Percentiles rank a stretch among this genome's conserved stretches.
These are phyloP conservation scores for Kalanchoe fedtschenkoi DNA, from an alignment of 164 flowering plant species.

Conservation along the genomic window DNA sequence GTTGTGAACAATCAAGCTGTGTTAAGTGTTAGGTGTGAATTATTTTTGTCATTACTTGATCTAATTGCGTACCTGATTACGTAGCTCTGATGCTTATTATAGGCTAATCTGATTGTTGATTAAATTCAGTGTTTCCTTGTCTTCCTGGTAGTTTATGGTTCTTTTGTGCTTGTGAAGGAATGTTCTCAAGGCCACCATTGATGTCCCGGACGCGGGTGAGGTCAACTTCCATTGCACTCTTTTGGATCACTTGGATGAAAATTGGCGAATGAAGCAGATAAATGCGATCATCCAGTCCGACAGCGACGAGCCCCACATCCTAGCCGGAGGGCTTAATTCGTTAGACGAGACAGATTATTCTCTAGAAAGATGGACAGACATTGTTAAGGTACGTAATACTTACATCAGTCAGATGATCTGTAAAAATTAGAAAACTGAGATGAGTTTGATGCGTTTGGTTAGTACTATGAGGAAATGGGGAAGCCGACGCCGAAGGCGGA, in stretches of 20 bases:
- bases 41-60: not conserved
- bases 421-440: too few species aligned
- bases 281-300: conserved; percentile 56
- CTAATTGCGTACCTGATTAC: not conserved
- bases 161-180: conserved; percentile 42
- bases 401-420: too few species aligned
- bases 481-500: conserved; percentile 82
- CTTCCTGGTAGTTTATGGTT: not conserved
- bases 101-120: not conserved
- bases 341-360: conserved; percentile 91
- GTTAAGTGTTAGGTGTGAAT: not conserved
- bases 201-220: conserved; percentile 71
- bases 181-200: conserved; percentile 74
- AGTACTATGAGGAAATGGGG: conserved; percentile 94
- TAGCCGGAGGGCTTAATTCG: conserved; percentile 89
- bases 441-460: conserved; percentile 7
- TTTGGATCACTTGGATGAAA: conserved; percentile 87
- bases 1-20: not conserved
- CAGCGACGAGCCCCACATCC: conserved; percentile 57
- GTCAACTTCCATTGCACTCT: conserved; percentile 76
- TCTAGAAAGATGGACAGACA: conserved; percentile 77
- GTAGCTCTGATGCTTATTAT: not conserved
- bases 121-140: not conserved
- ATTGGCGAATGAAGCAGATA: conserved; percentile 95
- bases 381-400: conserved; percentile 74